Evolutionary conservation across 108 stramenopile species (phyloP), one percentile per base, ranked within the genome.

Genomic region (Aurantiochytrium sp.): DNA sequence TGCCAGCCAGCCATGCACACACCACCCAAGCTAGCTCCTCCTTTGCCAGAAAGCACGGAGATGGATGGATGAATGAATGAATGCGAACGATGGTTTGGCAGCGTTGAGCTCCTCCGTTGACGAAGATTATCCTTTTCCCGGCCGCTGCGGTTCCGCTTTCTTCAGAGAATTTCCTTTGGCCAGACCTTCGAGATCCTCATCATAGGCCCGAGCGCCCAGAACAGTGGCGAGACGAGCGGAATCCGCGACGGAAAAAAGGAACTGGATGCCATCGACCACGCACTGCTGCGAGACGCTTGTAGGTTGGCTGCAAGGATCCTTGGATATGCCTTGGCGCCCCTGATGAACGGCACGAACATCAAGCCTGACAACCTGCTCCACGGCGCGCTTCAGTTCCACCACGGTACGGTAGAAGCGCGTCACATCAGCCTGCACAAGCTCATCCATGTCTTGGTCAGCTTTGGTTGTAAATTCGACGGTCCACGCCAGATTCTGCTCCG

Each of bases 331-430:
- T 23, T 69, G 64, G 18, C 64, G 76, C 43, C 76, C 76, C 76
- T 83, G 76, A 53, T 83, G 76, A 43, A 83, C 76, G 51, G 76
- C 76, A 16, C 76, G 76, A 10, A 83, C 51, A 53, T 83, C 76
- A 23, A 83, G 76, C 6, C 76, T 3, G 16, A 83, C 16, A 12
- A 83, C 23, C 23, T 83, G 76, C 49, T 14, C 76, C 3, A 83
- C 16, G 12, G 76, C 76, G 45, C 25, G 23, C 25, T 47, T 53
- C 10, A 83, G 51, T 18, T 83, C 76, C 6, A 0, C 76, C 49
- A 23, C n/a, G 16, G 76, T 35, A 6, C 51, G 45, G 23, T 83
- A 83, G n/a, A 83, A 83, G n/a, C 28, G 49, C 51, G 76, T 83
- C 23, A 3, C 23, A 1, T 4, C 76, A 16, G 10, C n/a, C 6